Percentiles rank a stretch among this genome's conserved stretches.
phyloP scores from a whole-genome alignment of 1,139 yeast genomes.

The Barnettozyma hawaiiensis region DNA sequence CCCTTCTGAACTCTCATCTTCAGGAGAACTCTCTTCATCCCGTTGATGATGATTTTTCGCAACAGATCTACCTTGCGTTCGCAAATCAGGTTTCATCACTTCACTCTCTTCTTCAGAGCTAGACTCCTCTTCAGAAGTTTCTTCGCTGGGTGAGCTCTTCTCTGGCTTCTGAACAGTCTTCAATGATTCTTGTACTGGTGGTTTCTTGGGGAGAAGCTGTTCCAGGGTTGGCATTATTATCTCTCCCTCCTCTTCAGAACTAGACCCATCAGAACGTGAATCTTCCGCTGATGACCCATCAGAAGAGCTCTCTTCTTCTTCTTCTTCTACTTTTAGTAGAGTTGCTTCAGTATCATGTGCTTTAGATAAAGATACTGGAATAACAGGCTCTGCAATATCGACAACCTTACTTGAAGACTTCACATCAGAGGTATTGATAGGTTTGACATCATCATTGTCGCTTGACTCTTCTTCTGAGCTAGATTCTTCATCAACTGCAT shows the following conservation, averaged over 20 bases:
- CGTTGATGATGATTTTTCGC: no score
- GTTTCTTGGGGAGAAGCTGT: conserved; percentile 1
- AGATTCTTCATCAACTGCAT: neutral
- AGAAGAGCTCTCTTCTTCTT: neutral
- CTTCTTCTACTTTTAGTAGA: neutral
- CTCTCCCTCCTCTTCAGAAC: conserved; percentile 1
- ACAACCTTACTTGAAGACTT: neutral
- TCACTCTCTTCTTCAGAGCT: neutral
- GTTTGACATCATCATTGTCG: neutral
- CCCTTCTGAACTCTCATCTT: neutral
- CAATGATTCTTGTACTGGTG: neutral
- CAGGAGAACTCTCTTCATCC: neutral
- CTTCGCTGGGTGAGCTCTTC: neutral
- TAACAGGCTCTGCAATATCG: neutral
- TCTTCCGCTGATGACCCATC: neutral
- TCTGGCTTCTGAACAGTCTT: neutral
- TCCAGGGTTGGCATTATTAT: neutral
- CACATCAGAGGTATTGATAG: neutral
- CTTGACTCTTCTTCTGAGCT: neutral
- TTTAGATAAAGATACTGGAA: neutral
- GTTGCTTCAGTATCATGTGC: neutral
- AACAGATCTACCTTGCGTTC: no score
- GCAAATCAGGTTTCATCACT: neutral
- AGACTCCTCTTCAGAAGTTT: neutral
- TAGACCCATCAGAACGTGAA: neutral